phyloP scores from a whole-genome alignment of 176 grass and related monocot species.

The Aegilops longissima region DNA sequence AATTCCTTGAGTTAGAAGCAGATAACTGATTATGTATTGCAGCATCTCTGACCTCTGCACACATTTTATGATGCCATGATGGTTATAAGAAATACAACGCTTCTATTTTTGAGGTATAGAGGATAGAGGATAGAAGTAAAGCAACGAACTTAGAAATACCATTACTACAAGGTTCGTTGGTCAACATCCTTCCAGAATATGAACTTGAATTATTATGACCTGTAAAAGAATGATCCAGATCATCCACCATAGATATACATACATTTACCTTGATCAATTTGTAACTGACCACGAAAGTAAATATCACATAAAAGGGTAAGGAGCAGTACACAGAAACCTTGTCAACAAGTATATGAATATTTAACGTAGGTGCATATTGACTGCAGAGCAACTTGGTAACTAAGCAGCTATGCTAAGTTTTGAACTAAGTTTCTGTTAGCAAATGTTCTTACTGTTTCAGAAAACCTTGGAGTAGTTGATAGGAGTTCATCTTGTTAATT shows the following conservation, averaged over 20 bases:
- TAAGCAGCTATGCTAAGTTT: neutral
- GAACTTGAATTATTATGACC: conserved; percentile 4
- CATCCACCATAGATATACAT: neutral
- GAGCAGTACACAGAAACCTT: conserved; percentile 1
- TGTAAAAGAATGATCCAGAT: neutral
- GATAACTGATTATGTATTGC: neutral
- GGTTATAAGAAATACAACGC: neutral
- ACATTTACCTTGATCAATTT: neutral
- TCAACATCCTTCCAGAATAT: neutral
- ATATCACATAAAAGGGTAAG: neutral
- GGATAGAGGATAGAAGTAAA: neutral
- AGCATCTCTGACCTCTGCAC: neutral
- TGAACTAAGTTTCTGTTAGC: neutral
- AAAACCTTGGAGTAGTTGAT: neutral
- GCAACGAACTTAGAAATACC: neutral
- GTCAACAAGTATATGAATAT: conserved; percentile 6
- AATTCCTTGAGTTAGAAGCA: neutral
- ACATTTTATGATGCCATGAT: neutral
- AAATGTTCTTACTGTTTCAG: neutral
- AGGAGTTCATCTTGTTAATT: neutral
- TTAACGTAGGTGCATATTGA: neutral
- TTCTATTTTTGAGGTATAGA: neutral
- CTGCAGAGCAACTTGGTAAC: neutral
- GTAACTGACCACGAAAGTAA: neutral
- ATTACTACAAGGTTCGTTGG: neutral